Conservation (phyloP, 345 rosid species). For the Mallotus nudiflorus region DNA sequence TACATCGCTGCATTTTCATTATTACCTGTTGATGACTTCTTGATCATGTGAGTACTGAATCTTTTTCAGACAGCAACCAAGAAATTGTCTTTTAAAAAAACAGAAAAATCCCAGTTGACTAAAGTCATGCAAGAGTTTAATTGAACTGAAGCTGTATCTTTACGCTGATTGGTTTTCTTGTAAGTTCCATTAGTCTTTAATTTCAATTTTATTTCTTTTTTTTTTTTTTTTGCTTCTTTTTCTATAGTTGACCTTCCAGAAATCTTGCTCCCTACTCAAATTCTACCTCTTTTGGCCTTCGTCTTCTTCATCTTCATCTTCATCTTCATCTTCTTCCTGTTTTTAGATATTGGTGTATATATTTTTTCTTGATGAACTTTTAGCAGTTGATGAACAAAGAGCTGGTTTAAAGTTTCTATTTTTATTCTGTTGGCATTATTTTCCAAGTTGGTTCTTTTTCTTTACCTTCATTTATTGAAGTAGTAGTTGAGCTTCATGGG, state of each 20-base stretch:
- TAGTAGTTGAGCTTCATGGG: constrained; percentile 30
- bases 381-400: not conserved
- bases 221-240: not conserved
- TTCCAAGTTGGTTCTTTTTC: constrained; percentile 8
- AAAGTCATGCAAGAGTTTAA: not conserved
- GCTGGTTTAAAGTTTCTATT: constrained; percentile 7
- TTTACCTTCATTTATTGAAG: not conserved
- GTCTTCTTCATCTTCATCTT: not conserved
- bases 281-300: no score
- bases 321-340: not conserved
- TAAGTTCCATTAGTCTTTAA: not conserved
- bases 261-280: constrained; percentile 27
- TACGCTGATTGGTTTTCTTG: not conserved
- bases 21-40: no score
- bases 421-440: constrained; percentile 8
- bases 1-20: no score
- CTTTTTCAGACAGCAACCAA: not conserved
- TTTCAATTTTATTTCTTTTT: constrained; percentile 9
- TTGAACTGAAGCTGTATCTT: not conserved
- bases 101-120: not conserved
- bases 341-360: not conserved
- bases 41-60: not conserved
- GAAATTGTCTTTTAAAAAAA: not conserved
- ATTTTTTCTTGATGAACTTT: not conserved
- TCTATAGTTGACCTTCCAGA: constrained; percentile 41